Evolutionary conservation across 2,329 filamentous ascomycete genomes (phyloP), one percentile per base, ranked within the genome.

Genomic region (Trichophyton benhamiae): DNA sequence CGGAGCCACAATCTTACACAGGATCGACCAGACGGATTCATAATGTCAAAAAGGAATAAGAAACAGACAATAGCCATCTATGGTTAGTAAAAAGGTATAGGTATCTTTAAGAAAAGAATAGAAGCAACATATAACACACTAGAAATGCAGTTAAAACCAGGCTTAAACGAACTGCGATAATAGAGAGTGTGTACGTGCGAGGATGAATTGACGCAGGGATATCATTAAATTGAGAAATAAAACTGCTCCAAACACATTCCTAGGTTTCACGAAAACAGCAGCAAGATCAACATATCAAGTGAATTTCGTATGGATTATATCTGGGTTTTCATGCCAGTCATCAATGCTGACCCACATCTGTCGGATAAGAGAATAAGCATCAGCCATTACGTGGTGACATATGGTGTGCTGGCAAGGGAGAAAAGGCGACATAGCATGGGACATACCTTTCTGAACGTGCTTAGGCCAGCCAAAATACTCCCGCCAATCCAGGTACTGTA

Each of bases 321-420:
- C 92, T 17, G 94, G 94, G 73, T 99, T 96, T 82, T 99, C 94
- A 74, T 99, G 94, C 94, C 94, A 99, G 80, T 99, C 94, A 72
- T 97, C 94, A 72, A 96, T 92, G 77, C 91, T 96, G 71, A 99
- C 94, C 91, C 94, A 97, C 94, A 99, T 99, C 92, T 96, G 73
- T 62, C 67, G 61, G 60, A 36, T 55, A 30, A 55, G 27, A 33
- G 52, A 63, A 38, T 53, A 46, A 59, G 61, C 59, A 60, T 30
- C 57, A 60, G 59, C 38, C 4, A 17, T 17, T 17, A 25, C 42
- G 11, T 38, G 5, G 25, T 55, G 13, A 4, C 5, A 33, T 38
- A 17, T 57, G 13, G 30, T 55, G 27, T 17, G 22, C 52, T 41
- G 15, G 41, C 41, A 20, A 17, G 44, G 41, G 48, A n/a, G 8